Percentiles rank a stretch among this genome's conserved stretches.
phyloP scores from a whole-genome alignment of 139 green algal genomes.

The Picochlorum sp. region DNA sequence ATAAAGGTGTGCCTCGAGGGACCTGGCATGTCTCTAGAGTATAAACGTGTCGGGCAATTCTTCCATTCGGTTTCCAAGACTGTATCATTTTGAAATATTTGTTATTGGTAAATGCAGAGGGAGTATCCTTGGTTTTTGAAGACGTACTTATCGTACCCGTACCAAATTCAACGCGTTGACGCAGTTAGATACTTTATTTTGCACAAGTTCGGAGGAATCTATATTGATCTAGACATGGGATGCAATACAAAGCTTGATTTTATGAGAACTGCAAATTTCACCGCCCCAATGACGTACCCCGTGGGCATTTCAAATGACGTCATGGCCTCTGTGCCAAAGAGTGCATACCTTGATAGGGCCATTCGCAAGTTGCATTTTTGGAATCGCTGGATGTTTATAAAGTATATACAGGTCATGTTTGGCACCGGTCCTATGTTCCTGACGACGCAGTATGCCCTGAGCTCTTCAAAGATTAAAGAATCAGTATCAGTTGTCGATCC shows the following conservation, averaged over 20 bases:
- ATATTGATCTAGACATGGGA: slow-evolving; percentile 43
- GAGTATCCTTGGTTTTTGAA: slow-evolving; percentile 32
- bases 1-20: no score
- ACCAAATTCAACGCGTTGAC: slow-evolving; percentile 40
- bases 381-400: slow-evolving; percentile 35
- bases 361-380: slow-evolving; percentile 9
- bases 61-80: no score
- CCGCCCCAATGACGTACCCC: slow-evolving; percentile 34
- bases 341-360: slow-evolving; percentile 13
- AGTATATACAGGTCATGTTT: slow-evolving; percentile 54
- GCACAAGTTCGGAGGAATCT: slow-evolving; percentile 33
- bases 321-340: slow-evolving; percentile 15
- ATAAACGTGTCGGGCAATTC: no score
- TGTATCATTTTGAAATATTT: no score
- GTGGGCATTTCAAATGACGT: slow-evolving; percentile 45
- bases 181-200: slow-evolving; percentile 39
- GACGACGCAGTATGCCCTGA: slow-evolving; percentile 14
- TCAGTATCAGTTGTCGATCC: slow-evolving; percentile 25
- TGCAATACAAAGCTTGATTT: slow-evolving; percentile 31
- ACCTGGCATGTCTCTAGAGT: not conserved
- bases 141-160: slow-evolving; percentile 34
- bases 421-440: slow-evolving; percentile 47
- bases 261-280: slow-evolving; percentile 25
- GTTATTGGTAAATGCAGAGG: slow-evolving; percentile 1
- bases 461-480: not conserved